phyloP scores from a whole-genome alignment of 768 basidiomycete species.

The Austroboletus festivus region DNA sequence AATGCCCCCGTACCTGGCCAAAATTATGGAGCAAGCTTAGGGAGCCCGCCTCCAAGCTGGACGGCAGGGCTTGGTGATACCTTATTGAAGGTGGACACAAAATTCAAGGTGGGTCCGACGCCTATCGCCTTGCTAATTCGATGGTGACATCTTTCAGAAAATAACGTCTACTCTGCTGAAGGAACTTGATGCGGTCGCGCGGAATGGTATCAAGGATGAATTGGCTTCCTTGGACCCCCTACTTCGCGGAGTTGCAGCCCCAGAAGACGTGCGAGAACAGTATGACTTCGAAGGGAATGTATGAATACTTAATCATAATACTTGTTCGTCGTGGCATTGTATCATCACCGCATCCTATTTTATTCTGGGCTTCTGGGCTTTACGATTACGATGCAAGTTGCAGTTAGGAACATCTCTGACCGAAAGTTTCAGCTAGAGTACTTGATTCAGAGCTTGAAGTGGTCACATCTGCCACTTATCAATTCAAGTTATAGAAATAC shows the following conservation, averaged over 20 bases:
- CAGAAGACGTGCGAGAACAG: conserved; percentile 37
- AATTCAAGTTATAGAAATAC: too few species aligned
- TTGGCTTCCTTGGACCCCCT: conserved; percentile 78
- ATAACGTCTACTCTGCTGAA: conserved; percentile 75
- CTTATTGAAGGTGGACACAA: conserved; percentile 76
- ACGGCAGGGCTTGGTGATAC: conserved; percentile 63
- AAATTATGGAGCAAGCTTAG: conserved; percentile 34
- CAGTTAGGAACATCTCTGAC: too few species aligned
- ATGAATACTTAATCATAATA: conserved; percentile 18
- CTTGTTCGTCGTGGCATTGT: conserved; percentile 20
- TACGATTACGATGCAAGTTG: too few species aligned
- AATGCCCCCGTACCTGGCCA: conserved; percentile 38
- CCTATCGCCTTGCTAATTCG: background rate
- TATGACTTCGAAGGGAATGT: conserved; percentile 44
- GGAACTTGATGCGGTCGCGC: conserved; percentile 80
- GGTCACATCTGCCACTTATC: too few species aligned
- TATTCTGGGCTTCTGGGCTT: background rate
- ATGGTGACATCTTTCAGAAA: conserved; percentile 54
- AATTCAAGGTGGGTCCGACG: conserved; percentile 65
- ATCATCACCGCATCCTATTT: conserved; percentile 16
- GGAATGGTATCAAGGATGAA: conserved; percentile 79
- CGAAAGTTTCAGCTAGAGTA: too few species aligned
- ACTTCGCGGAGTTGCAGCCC: conserved; percentile 52
- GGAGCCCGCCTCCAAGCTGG: conserved; percentile 60
- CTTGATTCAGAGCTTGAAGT: too few species aligned